phyloP scores from a whole-genome alignment of 192 early-diverging fungal genomes.

The Mortierella antarctica region DNA sequence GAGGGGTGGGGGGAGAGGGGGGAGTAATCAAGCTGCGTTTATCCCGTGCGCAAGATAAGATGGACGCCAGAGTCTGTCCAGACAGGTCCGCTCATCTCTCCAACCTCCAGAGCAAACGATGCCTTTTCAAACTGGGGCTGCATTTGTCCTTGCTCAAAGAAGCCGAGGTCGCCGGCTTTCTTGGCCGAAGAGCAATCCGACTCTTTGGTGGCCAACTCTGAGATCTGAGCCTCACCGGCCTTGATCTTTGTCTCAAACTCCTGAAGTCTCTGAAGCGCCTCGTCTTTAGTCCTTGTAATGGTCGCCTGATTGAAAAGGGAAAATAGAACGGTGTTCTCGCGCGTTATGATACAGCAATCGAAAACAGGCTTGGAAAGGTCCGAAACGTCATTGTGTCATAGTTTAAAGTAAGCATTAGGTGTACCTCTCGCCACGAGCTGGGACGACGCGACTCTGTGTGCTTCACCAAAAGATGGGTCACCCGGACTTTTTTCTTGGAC shows the following conservation, averaged over 20 bases:
- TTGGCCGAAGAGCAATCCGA: constrained; percentile 96
- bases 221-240: constrained; percentile 69
- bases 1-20: no score
- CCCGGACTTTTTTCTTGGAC: constrained; percentile 62
- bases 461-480: constrained; percentile 93
- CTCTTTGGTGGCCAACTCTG: constrained; percentile 77
- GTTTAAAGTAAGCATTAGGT: neutral
- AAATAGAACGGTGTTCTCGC: neutral
- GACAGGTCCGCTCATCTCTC: constrained; percentile 83
- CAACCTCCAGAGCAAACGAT: constrained; percentile 84
- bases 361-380: constrained; percentile 4
- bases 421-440: constrained; percentile 89
- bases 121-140: constrained; percentile 92
- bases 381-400: constrained; percentile 4
- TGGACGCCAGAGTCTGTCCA: constrained; percentile 94
- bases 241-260: constrained; percentile 75
- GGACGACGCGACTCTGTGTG: constrained; percentile 87
- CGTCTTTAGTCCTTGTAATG: constrained; percentile 94
- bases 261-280: constrained; percentile 79
- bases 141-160: constrained; percentile 91
- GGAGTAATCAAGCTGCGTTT: constrained; percentile 4
- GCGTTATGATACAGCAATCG: constrained; percentile 17
- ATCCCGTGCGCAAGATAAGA: constrained; percentile 91
- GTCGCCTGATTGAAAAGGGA: constrained; percentile 59
- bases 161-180: constrained; percentile 87